phyloP scores from a whole-genome alignment of 805 yeast genomes.

The Ogataea zsoltii region DNA sequence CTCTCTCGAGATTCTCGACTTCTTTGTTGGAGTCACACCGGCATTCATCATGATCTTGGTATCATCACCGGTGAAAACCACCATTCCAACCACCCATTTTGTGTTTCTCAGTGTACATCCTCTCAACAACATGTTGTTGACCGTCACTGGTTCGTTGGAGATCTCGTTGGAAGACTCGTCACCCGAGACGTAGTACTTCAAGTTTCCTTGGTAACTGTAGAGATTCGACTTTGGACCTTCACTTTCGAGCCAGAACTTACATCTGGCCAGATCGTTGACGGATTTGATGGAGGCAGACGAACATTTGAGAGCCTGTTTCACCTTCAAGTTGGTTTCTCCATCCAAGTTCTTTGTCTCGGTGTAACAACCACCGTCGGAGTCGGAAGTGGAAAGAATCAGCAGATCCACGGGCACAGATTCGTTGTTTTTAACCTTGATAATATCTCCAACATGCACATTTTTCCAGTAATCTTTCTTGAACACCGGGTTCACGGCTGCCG shows the following conservation, averaged over 20 bases:
- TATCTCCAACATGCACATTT: constrained; percentile 72
- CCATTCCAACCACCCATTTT: constrained; percentile 80
- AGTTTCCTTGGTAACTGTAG: constrained; percentile 73
- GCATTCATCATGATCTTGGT: constrained; percentile 81
- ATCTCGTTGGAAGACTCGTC: constrained; percentile 38
- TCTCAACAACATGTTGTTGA: constrained; percentile 68
- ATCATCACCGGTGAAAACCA: constrained; percentile 74
- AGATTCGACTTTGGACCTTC: constrained; percentile 84
- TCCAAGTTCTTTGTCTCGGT: constrained; percentile 82
- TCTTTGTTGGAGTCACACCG: constrained; percentile 77
- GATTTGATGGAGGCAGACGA: constrained; percentile 40
- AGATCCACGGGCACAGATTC: constrained; percentile 81
- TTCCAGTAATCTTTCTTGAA: constrained; percentile 62
- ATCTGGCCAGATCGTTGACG: constrained; percentile 47
- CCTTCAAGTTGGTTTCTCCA: constrained; percentile 79
- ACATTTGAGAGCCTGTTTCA: constrained; percentile 69
- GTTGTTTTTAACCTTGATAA: constrained; percentile 64
- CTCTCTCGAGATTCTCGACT: constrained; percentile 71
- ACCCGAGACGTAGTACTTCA: constrained; percentile 44
- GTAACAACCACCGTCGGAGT: constrained; percentile 64
- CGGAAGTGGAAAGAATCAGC: constrained; percentile 65
- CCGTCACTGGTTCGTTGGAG: constrained; percentile 63
- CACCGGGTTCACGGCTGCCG: constrained; percentile 21
- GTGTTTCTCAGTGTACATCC: constrained; percentile 81
- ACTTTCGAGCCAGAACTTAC: constrained; percentile 69